These are phyloP conservation scores for Erodium maritimum DNA, from an alignment of 345 rosid genomes.

Conservation along the genomic window DNA sequence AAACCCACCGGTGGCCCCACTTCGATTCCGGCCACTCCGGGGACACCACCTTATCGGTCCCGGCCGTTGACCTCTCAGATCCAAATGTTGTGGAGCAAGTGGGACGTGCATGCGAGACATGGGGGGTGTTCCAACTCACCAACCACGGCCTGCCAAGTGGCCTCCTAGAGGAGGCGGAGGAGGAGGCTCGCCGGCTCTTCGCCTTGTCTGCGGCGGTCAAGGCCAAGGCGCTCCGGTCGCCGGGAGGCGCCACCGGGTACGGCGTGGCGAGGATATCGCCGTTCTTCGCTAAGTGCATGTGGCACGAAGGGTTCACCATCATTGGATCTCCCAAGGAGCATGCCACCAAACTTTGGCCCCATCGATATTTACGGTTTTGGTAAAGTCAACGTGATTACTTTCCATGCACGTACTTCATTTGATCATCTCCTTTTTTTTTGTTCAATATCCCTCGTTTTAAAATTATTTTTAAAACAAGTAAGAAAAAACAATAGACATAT, in stretches of 20 bases:
- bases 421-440: too few relatives aligned
- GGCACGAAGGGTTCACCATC: constrained; percentile 93
- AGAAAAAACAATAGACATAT: too few relatives aligned
- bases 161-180: constrained; percentile 40
- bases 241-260: constrained; percentile 47
- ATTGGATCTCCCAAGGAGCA: constrained; percentile 52
- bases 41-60: constrained; percentile 15
- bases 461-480: too few relatives aligned
- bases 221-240: constrained; percentile 41
- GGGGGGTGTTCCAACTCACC: constrained; percentile 65
- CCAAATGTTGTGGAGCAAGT: constrained; percentile 26
- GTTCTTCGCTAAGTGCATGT: constrained; percentile 60
- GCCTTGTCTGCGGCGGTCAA: constrained; percentile 50
- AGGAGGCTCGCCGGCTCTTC: constrained; percentile 41
- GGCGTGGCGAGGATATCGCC: constrained; percentile 62
- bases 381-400: constrained; percentile 19
- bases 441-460: too few relatives aligned
- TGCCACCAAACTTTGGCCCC: constrained; percentile 64
- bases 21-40: constrained; percentile 1
- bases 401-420: constrained; percentile 8
- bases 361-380: constrained; percentile 46
- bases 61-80: constrained; percentile 41
- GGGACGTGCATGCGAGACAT: constrained; percentile 48
- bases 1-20: constrained; percentile 24
- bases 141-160: constrained; percentile 46